Base-by-base conservation (phyloP, 179 eudicot species). In the Vitellaria paradoxa region DNA sequence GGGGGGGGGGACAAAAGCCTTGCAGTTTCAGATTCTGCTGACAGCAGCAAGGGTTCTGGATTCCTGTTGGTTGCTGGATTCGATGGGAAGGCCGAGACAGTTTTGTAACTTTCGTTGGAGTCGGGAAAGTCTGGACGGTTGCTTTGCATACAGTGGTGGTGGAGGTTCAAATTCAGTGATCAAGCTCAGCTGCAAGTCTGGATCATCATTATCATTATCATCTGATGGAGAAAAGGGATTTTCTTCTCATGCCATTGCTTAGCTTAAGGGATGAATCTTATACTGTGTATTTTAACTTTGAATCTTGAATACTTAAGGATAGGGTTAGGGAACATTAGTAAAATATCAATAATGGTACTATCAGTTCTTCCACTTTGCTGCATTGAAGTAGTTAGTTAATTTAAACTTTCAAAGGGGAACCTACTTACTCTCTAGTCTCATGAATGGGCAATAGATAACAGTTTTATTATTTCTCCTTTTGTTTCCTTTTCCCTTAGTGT, bases 201-300 rank as follows among this genome's bases (percentile, higher is more conserved):
- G 59, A 3, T 69, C 80, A 14, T 66, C 81, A n/a, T n/a, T n/a
- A n/a, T n/a, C n/a, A n/a, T n/a, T n/a, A n/a, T n/a, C n/a, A n/a
- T n/a, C n/a, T n/a, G n/a, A n/a, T n/a, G 50, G 70, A 59, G 18
- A 88, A 77, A 8, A 84, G 97, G 72, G 88, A 88, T 76, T 96
- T 91, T 69, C 70, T 94, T 63, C 87, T 96, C 68, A 82, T 85
- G 70, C 99, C 99, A 55, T 76, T 96, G 18, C 50, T 84, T 59
- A 87, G 89, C 87, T 77, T 92, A 49, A 89, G 85, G 67, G 93
- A 96, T 82, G 99, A 96, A 81, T 80, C 75, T 47, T 94, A 94
- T 60, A 92, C 89, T 53, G 88, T 91, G 47, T 94, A 96, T 81
- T 92, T 94, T 77, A 92, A 90, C 67, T 78, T 88, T 18, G 74